Evolutionary conservation across 2,329 filamentous ascomycete genomes (phyloP), one percentile per base, ranked within the genome.

Genomic region (Thelonectria discophora): DNA sequence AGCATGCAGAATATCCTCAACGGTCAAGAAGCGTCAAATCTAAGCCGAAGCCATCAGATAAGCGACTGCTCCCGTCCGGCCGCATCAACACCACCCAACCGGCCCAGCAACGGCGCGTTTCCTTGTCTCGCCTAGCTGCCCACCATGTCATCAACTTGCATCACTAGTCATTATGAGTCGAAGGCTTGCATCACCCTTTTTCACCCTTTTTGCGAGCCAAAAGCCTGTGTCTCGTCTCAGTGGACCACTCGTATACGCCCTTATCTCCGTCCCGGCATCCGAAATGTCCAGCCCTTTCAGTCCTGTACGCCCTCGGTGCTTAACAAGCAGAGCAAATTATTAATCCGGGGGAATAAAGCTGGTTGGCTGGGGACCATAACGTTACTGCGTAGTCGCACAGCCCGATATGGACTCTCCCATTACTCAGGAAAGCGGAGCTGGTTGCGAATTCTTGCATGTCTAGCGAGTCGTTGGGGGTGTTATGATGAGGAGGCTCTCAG

Each of bases 191-290:
- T 42, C 11, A 20, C 42, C 18, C 12, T 3, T 34, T 3, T 3
- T 11, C 30, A 32, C 11, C 30, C 30, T 32, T 11, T 11, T 11
- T 32, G 30, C 6, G 34, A 13, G 34, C 30, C 18, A 21, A 21
- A 30, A 30, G 27, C 9, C 27, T 30, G 27, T 30, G 27, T 24
- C 21, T 24, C 21, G 3, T 6, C 3, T 24, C 21, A 24, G 21
- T 24, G 21, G 21, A 2, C 5, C 27, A 30, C 27, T 10, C 8
- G 20, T 47, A 20, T 11, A 17, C 18, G n/a, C 21, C 20, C 45
- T 47, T 47, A 47, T 47, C 45, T 47, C 45, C 45, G 45, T 27
- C 45, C 24, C 45, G 45, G 12, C 18, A 46, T 47, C 45, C 45
- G 18, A 21, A 47, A 17, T 3, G 21, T 3, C 6, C 21, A 24